These are phyloP conservation scores for Heliamphora pulchella DNA, from an alignment of 179 eudicot species.

Conservation along the genomic window DNA sequence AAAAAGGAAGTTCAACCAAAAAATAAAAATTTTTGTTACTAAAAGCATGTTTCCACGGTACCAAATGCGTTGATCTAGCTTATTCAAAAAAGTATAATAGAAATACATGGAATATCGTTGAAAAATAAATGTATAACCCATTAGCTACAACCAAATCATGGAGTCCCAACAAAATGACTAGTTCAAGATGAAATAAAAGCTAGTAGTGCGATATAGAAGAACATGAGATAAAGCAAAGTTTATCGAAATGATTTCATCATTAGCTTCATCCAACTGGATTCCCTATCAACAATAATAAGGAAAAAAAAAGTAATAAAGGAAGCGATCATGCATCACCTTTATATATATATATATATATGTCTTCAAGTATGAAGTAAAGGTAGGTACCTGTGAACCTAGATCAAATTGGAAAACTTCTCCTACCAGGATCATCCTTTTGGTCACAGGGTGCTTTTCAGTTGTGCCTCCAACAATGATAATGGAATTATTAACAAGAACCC, in stretches of 20 bases:
- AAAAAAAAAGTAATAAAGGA: background rate
- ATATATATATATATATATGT: background rate
- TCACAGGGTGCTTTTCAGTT: slow-evolving; percentile 33
- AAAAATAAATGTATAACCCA: background rate
- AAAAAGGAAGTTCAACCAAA: too few species aligned
- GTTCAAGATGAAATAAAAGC: too few species aligned
- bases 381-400: slow-evolving; percentile 26
- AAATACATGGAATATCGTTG: background rate
- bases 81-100: too few species aligned
- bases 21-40: too few species aligned
- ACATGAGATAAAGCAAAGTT: too few species aligned
- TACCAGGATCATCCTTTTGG: slow-evolving; percentile 39
- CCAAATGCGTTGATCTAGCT: too few species aligned
- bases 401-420: slow-evolving; percentile 39
- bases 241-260: too few species aligned
- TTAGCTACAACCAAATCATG: background rate
- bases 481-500: slow-evolving; percentile 39
- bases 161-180: too few species aligned
- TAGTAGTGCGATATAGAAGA: too few species aligned
- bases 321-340: background rate
- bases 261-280: background rate
- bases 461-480: slow-evolving; percentile 41
- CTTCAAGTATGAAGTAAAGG: background rate
- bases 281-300: background rate
- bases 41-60: too few species aligned